These are phyloP conservation scores for Cryptococcus deneoformans DNA, from an alignment of 1,284 basidiomycete genomes.

Conservation along the genomic window DNA sequence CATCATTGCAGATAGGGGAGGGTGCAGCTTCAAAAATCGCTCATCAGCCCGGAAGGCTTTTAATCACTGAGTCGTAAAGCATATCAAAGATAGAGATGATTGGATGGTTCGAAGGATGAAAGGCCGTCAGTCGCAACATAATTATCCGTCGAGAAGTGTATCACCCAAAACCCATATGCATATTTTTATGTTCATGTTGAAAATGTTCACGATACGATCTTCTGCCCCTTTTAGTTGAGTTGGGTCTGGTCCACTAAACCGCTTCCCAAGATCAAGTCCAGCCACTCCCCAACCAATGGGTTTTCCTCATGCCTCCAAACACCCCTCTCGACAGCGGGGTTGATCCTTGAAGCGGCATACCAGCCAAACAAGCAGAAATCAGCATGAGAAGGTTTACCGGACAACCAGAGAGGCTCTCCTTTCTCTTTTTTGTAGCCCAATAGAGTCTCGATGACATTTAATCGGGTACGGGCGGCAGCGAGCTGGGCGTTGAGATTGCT, in stretches of 20 bases:
- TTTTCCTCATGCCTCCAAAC: slow-evolving; percentile 16
- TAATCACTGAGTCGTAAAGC: no score
- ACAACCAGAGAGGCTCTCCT: slow-evolving; percentile 9
- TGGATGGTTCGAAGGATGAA: no score
- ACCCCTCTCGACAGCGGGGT: slow-evolving; percentile 10
- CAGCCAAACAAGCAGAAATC: slow-evolving; percentile 22
- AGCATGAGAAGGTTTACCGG: slow-evolving; percentile 14
- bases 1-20: no score
- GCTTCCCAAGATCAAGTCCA: slow-evolving; percentile 12
- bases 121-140: no score
- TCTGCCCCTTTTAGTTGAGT: background rate
- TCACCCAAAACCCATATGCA: background rate
- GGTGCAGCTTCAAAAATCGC: no score
- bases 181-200: background rate
- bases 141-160: background rate
- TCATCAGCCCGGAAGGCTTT: no score
- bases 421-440: slow-evolving; percentile 11
- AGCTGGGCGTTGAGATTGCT: slow-evolving; percentile 4
- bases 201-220: background rate
- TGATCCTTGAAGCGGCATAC: slow-evolving; percentile 10
- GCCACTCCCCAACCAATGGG: slow-evolving; percentile 13
- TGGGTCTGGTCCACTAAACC: slow-evolving; percentile 16
- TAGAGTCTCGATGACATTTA: slow-evolving; percentile 9
- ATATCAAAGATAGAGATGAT: no score
- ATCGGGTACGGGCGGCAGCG: slow-evolving; percentile 1